Base-by-base conservation (phyloP, 2,329 filamentous ascomycete species). In the Dothidotthia symphoricarpi region DNA sequence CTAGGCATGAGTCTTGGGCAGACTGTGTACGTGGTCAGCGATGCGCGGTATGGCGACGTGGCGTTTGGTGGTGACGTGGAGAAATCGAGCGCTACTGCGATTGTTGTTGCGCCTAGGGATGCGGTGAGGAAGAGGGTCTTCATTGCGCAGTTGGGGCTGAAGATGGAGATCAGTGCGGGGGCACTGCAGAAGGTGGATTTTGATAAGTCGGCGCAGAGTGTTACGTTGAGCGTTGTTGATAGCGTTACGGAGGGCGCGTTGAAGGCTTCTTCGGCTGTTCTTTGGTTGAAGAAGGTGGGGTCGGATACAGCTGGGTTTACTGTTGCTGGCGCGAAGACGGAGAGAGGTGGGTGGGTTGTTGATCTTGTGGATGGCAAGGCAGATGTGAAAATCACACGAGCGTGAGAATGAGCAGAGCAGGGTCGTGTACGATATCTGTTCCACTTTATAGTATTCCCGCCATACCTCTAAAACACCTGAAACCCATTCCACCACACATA, bases 401-500 rank as follows among this genome's bases (percentile, higher is more conserved):
- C n/a, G n/a, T n/a, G n/a, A n/a, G n/a, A n/a, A n/a, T n/a, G n/a
- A n/a, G n/a, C n/a, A n/a, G n/a, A n/a, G n/a, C n/a, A n/a, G n/a
- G n/a, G n/a, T n/a, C n/a, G n/a, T n/a, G n/a, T n/a, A n/a, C n/a
- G n/a, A n/a, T n/a, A n/a, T n/a, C n/a, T n/a, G n/a, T n/a, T n/a
- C n/a, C n/a, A n/a, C n/a, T n/a, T n/a, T n/a, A n/a, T n/a, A n/a
- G n/a, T n/a, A n/a, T n/a, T n/a, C n/a, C n/a, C n/a, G n/a, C n/a
- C n/a, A 22, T 22, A 22, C 5, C 9, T 36, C 57, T 45, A 74
- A 34, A 69, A 67, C 39, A 75, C 68, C 2, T 66, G 63, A 58
- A 78, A 80, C 2, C 73, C 74, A 50, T 75, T 77, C 70, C 71
- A 81, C 68, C 70, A 75, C 4, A 75, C 65, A 64, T 75, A 82